Evolutionary conservation across 2,329 filamentous ascomycete genomes (phyloP).

Genomic region (Aspergillus ustus): DNA sequence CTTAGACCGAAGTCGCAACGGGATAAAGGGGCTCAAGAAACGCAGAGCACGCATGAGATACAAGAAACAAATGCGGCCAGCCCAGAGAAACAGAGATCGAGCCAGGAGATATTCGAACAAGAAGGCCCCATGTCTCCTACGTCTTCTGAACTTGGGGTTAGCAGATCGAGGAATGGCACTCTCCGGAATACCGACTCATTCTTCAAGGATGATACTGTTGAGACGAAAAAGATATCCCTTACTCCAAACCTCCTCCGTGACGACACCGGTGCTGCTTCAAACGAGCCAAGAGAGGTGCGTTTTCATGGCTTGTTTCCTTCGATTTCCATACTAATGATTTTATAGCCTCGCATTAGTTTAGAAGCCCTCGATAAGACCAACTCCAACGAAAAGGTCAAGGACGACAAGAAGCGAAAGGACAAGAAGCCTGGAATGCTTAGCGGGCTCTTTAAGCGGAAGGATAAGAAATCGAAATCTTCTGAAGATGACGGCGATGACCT

Average conservation of each 20-base stretch:
- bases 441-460: slow-evolving; percentile 69
- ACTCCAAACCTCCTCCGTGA: slow-evolving; percentile 91
- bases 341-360: slow-evolving; percentile 67
- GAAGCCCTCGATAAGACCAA: slow-evolving; percentile 75
- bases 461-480: slow-evolving; percentile 59
- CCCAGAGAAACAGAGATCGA: slow-evolving; percentile 54
- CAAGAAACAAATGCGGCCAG: slow-evolving; percentile 35
- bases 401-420: slow-evolving; percentile 75
- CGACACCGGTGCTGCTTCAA: slow-evolving; percentile 55
- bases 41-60: slow-evolving; percentile 28
- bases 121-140: slow-evolving; percentile 38
- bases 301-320: not conserved
- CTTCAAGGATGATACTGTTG: slow-evolving; percentile 92
- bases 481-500: slow-evolving; percentile 53
- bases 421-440: slow-evolving; percentile 75
- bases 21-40: slow-evolving; percentile 35
- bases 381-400: slow-evolving; percentile 67
- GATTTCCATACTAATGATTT: slow-evolving; percentile 26
- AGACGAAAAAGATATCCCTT: slow-evolving; percentile 96
- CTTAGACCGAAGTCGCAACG: slow-evolving; percentile 48
- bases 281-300: slow-evolving; percentile 47
- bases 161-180: slow-evolving; percentile 78
- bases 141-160: slow-evolving; percentile 37
- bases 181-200: slow-evolving; percentile 93
- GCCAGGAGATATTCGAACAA: slow-evolving; percentile 68